Percentiles rank a stretch among this genome's conserved stretches.
These are phyloP conservation scores for Graphiopsis chlorocephala DNA, from an alignment of 2,329 filamentous ascomycete species.

Conservation along the genomic window DNA sequence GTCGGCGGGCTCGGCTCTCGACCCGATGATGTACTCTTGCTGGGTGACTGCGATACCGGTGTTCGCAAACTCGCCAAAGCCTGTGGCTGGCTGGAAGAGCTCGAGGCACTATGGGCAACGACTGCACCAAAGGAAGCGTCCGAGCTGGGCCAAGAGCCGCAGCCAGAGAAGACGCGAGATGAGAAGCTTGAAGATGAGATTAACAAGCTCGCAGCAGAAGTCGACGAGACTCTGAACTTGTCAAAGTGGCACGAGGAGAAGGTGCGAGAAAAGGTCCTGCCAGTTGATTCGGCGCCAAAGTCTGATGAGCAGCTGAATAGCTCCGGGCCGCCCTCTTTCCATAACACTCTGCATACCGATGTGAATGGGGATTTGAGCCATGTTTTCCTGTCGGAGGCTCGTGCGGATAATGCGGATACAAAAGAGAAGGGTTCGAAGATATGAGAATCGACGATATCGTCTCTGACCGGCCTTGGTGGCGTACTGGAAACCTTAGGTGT, in stretches of 20 bases:
- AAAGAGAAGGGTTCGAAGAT: background rate
- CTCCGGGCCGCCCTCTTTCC: constrained; percentile 1
- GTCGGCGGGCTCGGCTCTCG: constrained; percentile 77
- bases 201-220: constrained; percentile 55
- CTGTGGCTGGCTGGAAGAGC: constrained; percentile 80
- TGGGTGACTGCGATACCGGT: constrained; percentile 81
- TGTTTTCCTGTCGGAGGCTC: background rate
- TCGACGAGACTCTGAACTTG: constrained; percentile 54
- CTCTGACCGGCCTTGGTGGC: background rate
- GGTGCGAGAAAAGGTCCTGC: constrained; percentile 19
- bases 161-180: constrained; percentile 47
- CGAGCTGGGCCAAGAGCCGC: background rate
- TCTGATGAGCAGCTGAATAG: constrained; percentile 7
- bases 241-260: constrained; percentile 46
- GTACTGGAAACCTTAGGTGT: background rate
- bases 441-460: background rate
- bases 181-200: constrained; percentile 58
- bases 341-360: constrained; percentile 1
- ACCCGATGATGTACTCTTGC: constrained; percentile 77
- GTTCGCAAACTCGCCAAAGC: constrained; percentile 74
- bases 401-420: background rate
- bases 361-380: constrained; percentile 8
- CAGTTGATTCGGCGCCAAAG: background rate
- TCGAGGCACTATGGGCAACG: constrained; percentile 71
- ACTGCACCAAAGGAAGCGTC: constrained; percentile 55